These are phyloP conservation scores for Phanerodontia chrysosporium DNA, from an alignment of 768 basidiomycete species.

Conservation along the genomic window DNA sequence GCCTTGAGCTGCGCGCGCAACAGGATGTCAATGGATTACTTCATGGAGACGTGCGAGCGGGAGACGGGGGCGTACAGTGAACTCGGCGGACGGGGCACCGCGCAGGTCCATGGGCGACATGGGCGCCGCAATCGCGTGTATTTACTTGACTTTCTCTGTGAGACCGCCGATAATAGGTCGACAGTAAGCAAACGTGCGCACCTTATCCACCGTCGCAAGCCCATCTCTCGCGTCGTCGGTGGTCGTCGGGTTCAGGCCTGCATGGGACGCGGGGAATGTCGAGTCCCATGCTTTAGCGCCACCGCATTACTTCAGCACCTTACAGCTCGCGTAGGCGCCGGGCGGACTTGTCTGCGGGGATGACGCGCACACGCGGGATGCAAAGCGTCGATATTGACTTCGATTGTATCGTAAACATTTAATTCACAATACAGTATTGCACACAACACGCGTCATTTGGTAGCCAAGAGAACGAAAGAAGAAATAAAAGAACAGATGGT, in stretches of 20 bases:
- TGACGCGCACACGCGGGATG: too few species aligned
- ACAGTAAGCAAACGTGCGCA: background rate
- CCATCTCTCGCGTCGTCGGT: background rate
- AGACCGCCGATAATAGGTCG: background rate
- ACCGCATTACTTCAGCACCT: constrained; percentile 1
- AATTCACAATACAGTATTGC: background rate
- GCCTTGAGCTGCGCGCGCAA: constrained; percentile 37
- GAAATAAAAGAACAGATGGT: background rate
- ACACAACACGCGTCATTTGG: background rate
- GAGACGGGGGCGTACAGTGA: background rate
- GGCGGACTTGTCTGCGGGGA: too few species aligned
- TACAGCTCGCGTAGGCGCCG: background rate
- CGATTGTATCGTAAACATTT: constrained; percentile 1
- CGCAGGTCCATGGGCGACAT: background rate
- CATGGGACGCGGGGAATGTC: background rate
- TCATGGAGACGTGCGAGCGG: background rate
- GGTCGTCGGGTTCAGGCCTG: background rate
- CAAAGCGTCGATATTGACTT: background rate
- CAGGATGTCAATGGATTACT: background rate
- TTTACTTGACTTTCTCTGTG: background rate
- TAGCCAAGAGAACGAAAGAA: background rate
- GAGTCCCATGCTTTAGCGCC: background rate
- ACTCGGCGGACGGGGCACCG: background rate
- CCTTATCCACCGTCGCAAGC: constrained; percentile 3
- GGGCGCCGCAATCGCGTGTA: background rate